Conservation (phyloP, 441 rosid genomes). For the Aleurites moluccanus region DNA sequence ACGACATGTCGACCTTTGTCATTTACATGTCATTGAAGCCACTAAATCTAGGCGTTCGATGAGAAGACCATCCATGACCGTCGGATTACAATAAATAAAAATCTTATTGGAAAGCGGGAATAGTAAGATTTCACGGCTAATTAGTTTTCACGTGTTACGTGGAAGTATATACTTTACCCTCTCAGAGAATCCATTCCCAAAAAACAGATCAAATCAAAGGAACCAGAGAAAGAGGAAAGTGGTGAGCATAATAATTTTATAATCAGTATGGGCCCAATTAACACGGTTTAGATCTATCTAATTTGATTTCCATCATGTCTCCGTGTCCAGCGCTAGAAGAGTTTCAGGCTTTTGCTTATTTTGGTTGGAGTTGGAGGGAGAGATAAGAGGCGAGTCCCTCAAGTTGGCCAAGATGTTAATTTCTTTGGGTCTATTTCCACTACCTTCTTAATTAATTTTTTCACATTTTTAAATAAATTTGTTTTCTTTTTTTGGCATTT, state of each 20-base stretch:
- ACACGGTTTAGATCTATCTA: conserved; percentile 23
- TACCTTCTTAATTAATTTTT: conserved; percentile 16
- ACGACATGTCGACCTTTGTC: no score
- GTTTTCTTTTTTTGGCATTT: neutral
- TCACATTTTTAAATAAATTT: neutral
- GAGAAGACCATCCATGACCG: no score
- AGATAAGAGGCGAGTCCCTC: conserved; percentile 13
- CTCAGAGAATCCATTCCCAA: conserved; percentile 9
- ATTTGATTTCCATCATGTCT: neutral
- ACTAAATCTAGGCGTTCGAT: neutral
- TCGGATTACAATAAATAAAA: neutral
- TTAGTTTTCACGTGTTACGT: conserved; percentile 22
- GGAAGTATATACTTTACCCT: conserved; percentile 27
- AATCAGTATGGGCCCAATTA: conserved; percentile 14
- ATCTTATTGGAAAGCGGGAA: neutral
- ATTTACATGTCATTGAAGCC: no score
- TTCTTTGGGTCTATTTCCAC: conserved; percentile 23
- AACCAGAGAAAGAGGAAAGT: neutral
- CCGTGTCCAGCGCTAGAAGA: neutral
- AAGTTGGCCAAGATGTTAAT: conserved; percentile 27
- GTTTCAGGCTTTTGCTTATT: neutral
- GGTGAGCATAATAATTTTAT: neutral
- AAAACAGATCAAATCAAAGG: conserved; percentile 9
- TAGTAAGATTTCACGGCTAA: conserved; percentile 14
- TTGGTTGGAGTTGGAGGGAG: conserved; percentile 11